These are phyloP conservation scores for Phyllosticta citriasiana DNA, from an alignment of 2,329 filamentous ascomycete genomes.

Conservation along the genomic window DNA sequence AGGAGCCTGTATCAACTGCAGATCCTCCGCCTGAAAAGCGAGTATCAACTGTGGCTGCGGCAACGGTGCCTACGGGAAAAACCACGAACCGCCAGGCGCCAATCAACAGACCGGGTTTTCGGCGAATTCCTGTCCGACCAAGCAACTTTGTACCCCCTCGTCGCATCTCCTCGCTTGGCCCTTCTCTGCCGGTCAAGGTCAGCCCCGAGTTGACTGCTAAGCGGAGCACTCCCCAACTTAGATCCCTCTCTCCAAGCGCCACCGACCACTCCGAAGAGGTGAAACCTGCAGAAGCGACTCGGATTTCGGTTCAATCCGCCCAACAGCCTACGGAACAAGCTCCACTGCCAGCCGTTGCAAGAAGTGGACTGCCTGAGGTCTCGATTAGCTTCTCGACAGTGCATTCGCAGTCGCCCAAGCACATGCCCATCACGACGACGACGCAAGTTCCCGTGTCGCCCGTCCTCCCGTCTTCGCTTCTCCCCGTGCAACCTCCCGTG, in stretches of 20 bases:
- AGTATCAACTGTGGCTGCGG: background rate
- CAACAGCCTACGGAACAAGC: background rate
- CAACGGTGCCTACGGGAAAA: background rate
- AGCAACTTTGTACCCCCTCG: constrained; percentile 21
- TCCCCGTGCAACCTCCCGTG: background rate
- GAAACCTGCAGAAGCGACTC: background rate
- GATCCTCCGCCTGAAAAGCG: background rate
- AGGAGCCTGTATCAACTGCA: constrained; percentile 3
- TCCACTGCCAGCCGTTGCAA: background rate
- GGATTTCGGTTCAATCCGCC: background rate
- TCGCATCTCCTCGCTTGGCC: constrained; percentile 22
- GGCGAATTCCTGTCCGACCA: constrained; percentile 25
- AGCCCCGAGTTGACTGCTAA: constrained; percentile 2
- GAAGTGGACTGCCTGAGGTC: background rate
- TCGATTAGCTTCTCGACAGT: background rate
- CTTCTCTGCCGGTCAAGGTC: constrained; percentile 10
- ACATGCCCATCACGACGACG: background rate
- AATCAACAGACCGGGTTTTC: constrained; percentile 25
- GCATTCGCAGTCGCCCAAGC: background rate
- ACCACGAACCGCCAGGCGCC: constrained; percentile 19
- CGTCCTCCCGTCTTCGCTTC: background rate
- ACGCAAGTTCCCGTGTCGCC: background rate
- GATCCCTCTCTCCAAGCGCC: background rate
- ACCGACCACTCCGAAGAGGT: background rate
- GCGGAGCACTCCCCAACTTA: constrained; percentile 3